Conservation (phyloP, 108 stramenopile species). For the Fistulifera pelliculosa region DNA sequence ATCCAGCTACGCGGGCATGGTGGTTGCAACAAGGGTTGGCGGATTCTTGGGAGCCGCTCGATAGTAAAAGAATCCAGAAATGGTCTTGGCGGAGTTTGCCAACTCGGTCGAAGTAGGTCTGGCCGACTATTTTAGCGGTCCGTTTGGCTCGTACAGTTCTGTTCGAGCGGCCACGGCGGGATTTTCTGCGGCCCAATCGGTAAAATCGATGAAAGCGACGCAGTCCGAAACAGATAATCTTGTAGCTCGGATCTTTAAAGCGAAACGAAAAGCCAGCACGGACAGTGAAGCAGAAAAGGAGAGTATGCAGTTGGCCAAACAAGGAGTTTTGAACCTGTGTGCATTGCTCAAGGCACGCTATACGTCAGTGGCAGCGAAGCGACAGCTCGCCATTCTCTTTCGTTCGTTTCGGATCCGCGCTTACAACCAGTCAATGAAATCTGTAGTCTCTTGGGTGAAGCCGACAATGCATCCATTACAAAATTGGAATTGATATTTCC, state of each 20-base stretch:
- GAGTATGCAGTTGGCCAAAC: conserved; percentile 22
- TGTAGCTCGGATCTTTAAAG: conserved; percentile 1
- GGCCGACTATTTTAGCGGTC: conserved; percentile 80
- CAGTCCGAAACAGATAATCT: neutral
- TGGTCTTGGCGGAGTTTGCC: conserved; percentile 75
- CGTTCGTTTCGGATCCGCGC: conserved; percentile 54
- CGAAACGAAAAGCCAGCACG: conserved; percentile 8
- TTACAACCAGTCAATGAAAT: conserved; percentile 78
- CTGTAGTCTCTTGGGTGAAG: conserved; percentile 61
- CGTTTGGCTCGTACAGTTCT: conserved; percentile 74
- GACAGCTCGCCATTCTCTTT: conserved; percentile 83
- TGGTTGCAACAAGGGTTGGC: conserved; percentile 35
- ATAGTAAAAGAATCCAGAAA: conserved; percentile 10
- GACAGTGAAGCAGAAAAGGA: conserved; percentile 4
- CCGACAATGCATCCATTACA: conserved; percentile 73
- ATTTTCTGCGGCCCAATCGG: conserved; percentile 40
- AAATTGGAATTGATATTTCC: conserved; percentile 28
- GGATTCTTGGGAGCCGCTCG: conserved; percentile 17
- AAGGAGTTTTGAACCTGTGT: conserved; percentile 76
- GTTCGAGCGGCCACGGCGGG: conserved; percentile 63
- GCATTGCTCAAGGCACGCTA: conserved; percentile 77
- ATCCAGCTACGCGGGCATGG: conserved; percentile 67
- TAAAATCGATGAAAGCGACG: conserved; percentile 23
- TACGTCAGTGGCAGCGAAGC: conserved; percentile 55
- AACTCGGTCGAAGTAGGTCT: conserved; percentile 77